Base-by-base conservation (phyloP, 2,329 filamentous ascomycete species). In the Dactylella cylindrospora region DNA sequence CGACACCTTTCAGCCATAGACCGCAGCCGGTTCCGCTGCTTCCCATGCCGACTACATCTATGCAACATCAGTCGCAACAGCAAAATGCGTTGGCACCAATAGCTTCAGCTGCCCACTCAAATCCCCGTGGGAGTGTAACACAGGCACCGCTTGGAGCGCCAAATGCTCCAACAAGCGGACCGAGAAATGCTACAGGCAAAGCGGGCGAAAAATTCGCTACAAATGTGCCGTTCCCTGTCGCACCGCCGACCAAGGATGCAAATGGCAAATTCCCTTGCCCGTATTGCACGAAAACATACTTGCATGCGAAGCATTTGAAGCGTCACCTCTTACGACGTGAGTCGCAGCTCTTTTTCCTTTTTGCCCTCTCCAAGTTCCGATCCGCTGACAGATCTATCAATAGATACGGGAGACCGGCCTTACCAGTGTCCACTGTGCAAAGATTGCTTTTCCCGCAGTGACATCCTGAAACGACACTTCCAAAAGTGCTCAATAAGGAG, bases 361-460 rank as follows among this genome's bases (percentile, higher is more conserved):
- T 50, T 66, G 55, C 22, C 64, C 43, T 55, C 25, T 33, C 20
- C 23, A 47, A 38, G 20, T 39, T 43, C 15, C 61, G 40, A 31
- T 64, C 66, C 64, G 62, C 74, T 77, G 67, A 78, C 70, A 49
- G 66, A 54, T 49, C 17, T 33, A 52, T 20, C 53, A 38, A 70
- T 95, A 91, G 55, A 98, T 77, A 97, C 93, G 65, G 93, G 93
- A 71, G 91, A 97, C 74, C 88, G 93, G 67, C 93, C 93, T 54
- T 98, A 98, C 77, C 94, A 94, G 84, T 98, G 93, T 76, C 88
- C 95, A 67, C 80, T 98, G 45, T 98, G 93, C 79, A 90, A 93
- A 74, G 93, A 97, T 75, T 97, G 90, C 26, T 98, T 98, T 76
- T 95, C 89, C 41, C 85, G 93, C 73, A 95, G 90, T 79, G 93